Evolutionary conservation across 495 filamentous ascomycete genomes (phyloP), one percentile per base, ranked within the genome.

Genomic region (Podospora conica): DNA sequence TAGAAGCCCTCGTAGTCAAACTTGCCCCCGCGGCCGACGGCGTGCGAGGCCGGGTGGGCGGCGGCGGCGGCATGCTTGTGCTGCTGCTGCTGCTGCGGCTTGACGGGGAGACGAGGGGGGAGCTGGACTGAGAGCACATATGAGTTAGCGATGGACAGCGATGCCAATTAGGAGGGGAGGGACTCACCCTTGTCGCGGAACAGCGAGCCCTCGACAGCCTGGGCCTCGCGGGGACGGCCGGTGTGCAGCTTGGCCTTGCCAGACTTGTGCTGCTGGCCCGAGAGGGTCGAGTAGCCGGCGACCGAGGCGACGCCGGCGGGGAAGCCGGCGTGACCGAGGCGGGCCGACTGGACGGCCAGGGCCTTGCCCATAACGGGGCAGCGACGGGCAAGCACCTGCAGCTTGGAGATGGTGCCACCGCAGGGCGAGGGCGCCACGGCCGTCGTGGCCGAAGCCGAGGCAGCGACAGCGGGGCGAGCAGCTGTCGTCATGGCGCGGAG

Each of bases 281-380:
- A 79, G 64, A 82, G 71, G 56, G 79, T 74, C 57, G 82, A 74
- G 62, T 82, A 73, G 65, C 77, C 78, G 58, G 78, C 75, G 24
- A 76, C 75, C n/a, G 80, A 76, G 58, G 77, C 79, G 63, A 79
- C 70, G 27, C 66, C 69, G 58, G 48, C 31, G 53, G 69, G 27
- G 60, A 73, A 63, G 63, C 74, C 68, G 58, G 73, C 58, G 62
- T 71, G 74, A 66, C 78, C 72, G 53, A 80, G 72, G 73, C 83
- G 83, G 64, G 80, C 78, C 72, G 90, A 90, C 83, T 97, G 94
- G 21, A 96, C 87, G 56, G 91, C 91, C 71, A 98, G 84, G 55
- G 95, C 95, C 82, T 97, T 97, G 76, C 92, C 93, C 95, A 98
- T 98, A 75, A 98, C 87, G 65, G 95, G 95, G 87, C 95, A 98